Base-by-base conservation (phyloP, 768 basidiomycete genomes). In the Termitomyces sp. region DNA sequence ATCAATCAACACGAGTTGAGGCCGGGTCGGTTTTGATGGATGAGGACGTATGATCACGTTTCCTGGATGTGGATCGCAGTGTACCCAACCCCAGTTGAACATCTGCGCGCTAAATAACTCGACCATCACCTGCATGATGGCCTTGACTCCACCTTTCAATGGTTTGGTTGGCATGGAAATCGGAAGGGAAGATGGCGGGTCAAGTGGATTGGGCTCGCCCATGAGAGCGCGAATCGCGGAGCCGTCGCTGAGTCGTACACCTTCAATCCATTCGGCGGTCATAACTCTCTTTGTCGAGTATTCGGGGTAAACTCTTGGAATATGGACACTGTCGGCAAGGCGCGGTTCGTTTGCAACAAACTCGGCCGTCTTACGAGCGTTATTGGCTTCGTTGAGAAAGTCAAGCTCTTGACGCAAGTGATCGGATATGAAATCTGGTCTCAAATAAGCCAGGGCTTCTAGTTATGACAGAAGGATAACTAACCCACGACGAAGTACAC, bases 51-150 rank as follows among this genome's bases (percentile, higher is more conserved):
- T 83, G 71, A 84, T 83, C 59, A 95, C 81, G 71, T 96, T 93
- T 11, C 90, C 89, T 2, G 87, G 87, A 63, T 90, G 84, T 0
- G 84, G 84, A 58, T 86, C 84, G 67, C 93, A 93, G 70, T 92
- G 87, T 4, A 94, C 88, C 80, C 87, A 94, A 12, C 94, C 93
- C 90, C 90, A 97, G 59, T 82, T 81, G 70, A 97, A 98, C 72
- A 95, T 95, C 76, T 85, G 93, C 2, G 89, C 91, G 33, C 88
- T 88, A 76, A 95, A 95, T 2, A 93, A 77, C 61, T 92, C 88
- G 39, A 94, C 86, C 81, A 93, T 93, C 22, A 86, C 86, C 60
- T 90, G 84, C 92, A 97, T 93, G 57, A 91, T 78, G 34, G 80
- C 73, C 54, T 76, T 72, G 37, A 83, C 73, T 27, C 89, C 89